Percentiles rank a stretch among this genome's conserved stretches.
These are phyloP conservation scores for Metschnikowia corniflorae DNA, from an alignment of 805 yeast species.

Conservation along the genomic window DNA sequence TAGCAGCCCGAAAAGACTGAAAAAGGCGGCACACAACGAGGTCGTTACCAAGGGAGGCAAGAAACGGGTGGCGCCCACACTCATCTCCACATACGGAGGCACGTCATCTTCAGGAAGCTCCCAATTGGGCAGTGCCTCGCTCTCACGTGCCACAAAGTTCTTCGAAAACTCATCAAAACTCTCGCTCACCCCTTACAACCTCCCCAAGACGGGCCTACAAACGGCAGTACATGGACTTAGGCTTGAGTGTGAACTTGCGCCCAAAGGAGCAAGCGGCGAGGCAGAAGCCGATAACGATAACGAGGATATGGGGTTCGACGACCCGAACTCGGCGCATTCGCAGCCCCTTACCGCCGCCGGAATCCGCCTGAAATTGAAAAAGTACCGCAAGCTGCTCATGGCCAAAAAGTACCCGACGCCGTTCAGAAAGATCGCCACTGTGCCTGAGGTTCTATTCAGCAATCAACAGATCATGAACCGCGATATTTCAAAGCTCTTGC, in stretches of 20 bases:
- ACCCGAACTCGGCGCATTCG: constrained; percentile 10
- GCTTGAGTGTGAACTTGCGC: constrained; percentile 6
- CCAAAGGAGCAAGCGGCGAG: constrained; percentile 15
- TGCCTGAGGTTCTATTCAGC: constrained; percentile 36
- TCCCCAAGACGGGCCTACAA: constrained; percentile 65
- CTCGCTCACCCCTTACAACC: constrained; percentile 42
- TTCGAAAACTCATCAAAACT: constrained; percentile 28
- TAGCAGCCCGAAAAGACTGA: constrained; percentile 5
- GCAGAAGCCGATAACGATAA: constrained; percentile 43
- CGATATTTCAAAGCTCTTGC: constrained; percentile 29
- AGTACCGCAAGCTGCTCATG: constrained; percentile 27
- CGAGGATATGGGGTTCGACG: constrained; percentile 45
- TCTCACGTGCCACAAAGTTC: constrained; percentile 20
- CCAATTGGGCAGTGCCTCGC: constrained; percentile 4
- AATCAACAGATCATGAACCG: constrained; percentile 28
- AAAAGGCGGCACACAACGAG: constrained; percentile 38
- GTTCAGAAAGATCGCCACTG: constrained; percentile 32
- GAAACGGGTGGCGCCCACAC: constrained; percentile 69
- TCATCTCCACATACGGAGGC: constrained; percentile 47
- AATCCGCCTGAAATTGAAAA: constrained; percentile 31
- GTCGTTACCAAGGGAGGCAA: constrained; percentile 72
- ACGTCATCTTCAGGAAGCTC: constrained; percentile 15
- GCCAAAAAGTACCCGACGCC: constrained; percentile 35
- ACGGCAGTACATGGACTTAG: constrained; percentile 55
- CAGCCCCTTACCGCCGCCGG: constrained; percentile 28